Base-by-base conservation (phyloP, 306 rosid species). In the Begonia peltatifolia region DNA sequence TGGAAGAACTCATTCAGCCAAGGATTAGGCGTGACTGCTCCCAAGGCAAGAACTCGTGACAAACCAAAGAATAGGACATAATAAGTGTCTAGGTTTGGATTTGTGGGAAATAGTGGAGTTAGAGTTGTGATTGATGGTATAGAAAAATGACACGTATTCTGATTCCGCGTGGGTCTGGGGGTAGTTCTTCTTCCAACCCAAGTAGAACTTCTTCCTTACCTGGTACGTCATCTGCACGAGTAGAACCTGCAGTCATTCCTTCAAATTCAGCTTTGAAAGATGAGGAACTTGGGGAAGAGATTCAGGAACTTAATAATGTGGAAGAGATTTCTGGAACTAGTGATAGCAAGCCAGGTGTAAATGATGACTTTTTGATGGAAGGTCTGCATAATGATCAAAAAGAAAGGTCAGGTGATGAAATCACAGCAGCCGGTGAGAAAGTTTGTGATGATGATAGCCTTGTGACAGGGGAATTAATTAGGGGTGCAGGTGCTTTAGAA, bases 21-120 rank as follows among this genome's bases (percentile, higher is more conserved):
- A 74, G 97, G 95, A 30, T 76, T 85, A 73, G 94, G 85, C n/a
- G 75, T 85, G 77, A 68, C 94, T 44, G 82, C 58, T 11, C 95
- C 99, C 67, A 90, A 72, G 71, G 99, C 94, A 46, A 90, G 99
- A 69, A 68, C 93, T 46, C 95, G 99, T 54, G 95, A 76, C 68
- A 90, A 85, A 60, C 86, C 30, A 2, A 60, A 58, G 68, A 52
- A 12, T 60, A 25, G 60, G 69, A 57, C 59, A 55, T 66, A 46
- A 55, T 66, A 46, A 54, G 56, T 75, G 70, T 68, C 66, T 70
- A 17, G 61, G 56, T 60, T 63, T 30, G 63, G 41, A 56, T 66
- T 63, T 54, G 51, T 22, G 35, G n/a, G 53, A 38, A n/a, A 44
- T 17, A 14, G 58, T 57, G 53, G 58, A 50, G 41, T 42, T 48